Base-by-base conservation (phyloP, 2,329 filamentous ascomycete species). In the Claviceps monticola region DNA sequence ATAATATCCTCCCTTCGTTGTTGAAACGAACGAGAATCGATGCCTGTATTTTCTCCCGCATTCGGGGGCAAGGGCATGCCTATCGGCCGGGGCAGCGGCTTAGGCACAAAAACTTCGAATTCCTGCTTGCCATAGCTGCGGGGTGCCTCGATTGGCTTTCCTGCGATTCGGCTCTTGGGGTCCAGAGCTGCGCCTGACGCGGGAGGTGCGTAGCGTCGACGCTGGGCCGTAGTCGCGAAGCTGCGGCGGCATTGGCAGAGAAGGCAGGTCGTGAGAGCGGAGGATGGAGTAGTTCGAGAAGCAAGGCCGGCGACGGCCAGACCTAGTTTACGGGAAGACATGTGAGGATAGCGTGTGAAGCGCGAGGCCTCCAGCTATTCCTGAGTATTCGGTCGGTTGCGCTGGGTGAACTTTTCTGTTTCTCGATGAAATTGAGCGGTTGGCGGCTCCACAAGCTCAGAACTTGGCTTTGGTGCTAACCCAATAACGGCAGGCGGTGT, bases 1-100 rank as follows among this genome's bases (percentile, higher is more conserved):
- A 87, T 81, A 63, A 95, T 88, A 63, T 95, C 89, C 56, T 87
- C 81, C 42, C 83, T 77, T 48, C 81, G 79, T 68, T 95, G 75
- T 55, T 73, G 73, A 56, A 86, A 66, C 1, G 82, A 75, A 42
- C 90, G 81, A 17, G 59, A 62, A 60, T 94, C 87, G 55, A 86
- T 66, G 50, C 89, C 89, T 1, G 82, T 84, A 68, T 97, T 96
- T 66, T 97, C 83, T 54, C 88, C 88, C 13, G 79, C 70, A 53
- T 74, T 70, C 0, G 93, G 93, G 2, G 89, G 85, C 39, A 79
- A 69, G 11, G 75, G 74, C 68, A 95, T 80, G 56, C 93, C 93
- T 58, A 98, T 91, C 14, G 93, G 91, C 39, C 88, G 81, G 41
- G 74, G 68, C 43, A 86, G 69, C 17, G 75, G 76, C 59, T 73